Base-by-base conservation (phyloP, 1,139 yeast genomes). In the Yamadazyma triangularis region DNA sequence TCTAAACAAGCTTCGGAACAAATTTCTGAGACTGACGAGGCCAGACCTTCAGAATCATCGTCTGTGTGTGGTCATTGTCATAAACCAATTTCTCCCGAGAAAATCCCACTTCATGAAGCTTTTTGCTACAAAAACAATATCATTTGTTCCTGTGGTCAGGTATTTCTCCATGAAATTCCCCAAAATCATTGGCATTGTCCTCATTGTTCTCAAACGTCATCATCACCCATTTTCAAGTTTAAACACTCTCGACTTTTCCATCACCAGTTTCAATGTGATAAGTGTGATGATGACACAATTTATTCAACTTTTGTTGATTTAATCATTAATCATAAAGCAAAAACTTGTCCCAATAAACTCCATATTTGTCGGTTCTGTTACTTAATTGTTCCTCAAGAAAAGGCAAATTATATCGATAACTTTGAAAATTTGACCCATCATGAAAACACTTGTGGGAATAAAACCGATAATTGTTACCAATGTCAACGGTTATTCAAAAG, bases 301-400 rank as follows among this genome's bases (percentile, higher is more conserved):
- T 67, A 52, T 38, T 35, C 51, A 4, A 54, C 56, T 25, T 51
- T 55, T 16, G 35, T 60, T 2, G 60, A 61, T 2, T 51, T 74
- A 13, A 75, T 61, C 2, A 30, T 69, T 1, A 39, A 48, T 1
- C 93, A 83, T 45, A 61, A 60, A 20, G 70, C 82, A 0, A 53
- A 67, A 0, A 59, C 48, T 0, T 83, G 93, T 51, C 70, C 80
- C 0, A 39, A 40, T 1, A 64, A 66, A 24, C 51, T 73, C 3
- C 83, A 75, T 42, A 72, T 75, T 37, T 83, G 93, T 50, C 62
- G 69, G 24, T 83, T 81, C 48, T 83, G 93, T 46, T 88, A 79
- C 45, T 59, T 83, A 28, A 52, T 65, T 4, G 58, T 80, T 2
- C 80, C 85, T 0, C 79, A 75, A 40, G 87, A 71, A 5, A 59